Evolutionary conservation across 441 rosid species (phyloP).

Genomic region (Brassica hybrid): DNA sequence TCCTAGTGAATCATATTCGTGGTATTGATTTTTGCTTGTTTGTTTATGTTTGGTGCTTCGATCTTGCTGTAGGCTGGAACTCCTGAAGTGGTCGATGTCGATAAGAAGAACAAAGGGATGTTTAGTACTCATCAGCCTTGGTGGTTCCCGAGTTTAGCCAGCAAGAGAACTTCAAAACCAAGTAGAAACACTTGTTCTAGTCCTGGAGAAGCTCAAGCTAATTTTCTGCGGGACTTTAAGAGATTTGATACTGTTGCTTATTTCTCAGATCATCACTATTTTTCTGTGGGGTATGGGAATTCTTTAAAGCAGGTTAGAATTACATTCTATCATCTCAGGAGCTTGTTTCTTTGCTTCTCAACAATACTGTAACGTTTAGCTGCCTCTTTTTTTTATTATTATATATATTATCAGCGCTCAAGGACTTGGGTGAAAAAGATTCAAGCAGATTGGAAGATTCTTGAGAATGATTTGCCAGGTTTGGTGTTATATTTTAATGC

Average conservation of each 20-base stretch:
- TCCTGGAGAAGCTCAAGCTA: conserved; percentile 39
- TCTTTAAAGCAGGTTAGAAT: conserved; percentile 58
- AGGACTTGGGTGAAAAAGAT: conserved; percentile 77
- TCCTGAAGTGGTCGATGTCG: too few relatives aligned
- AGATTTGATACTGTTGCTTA: conserved; percentile 75
- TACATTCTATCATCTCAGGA: neutral
- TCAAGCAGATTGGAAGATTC: conserved; percentile 89
- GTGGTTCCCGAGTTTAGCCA: neutral
- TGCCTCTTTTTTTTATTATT: neutral
- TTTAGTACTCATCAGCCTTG: conserved; percentile 15
- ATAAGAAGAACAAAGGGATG: neutral
- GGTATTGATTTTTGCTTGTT: too few relatives aligned
- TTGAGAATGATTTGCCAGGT: conserved; percentile 95
- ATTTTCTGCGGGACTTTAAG: conserved; percentile 58
- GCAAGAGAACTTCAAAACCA: conserved; percentile 11
- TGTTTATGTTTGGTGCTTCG: neutral
- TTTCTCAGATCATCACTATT: conserved; percentile 74
- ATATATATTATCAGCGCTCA: conserved; percentile 41
- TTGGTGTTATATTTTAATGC: conserved; percentile 7
- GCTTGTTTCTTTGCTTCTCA: neutral
- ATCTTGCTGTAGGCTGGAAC: too few relatives aligned
- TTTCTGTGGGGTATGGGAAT: conserved; percentile 32
- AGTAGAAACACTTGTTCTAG: conserved; percentile 26
- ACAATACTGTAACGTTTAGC: neutral
- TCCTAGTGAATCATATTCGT: too few relatives aligned